phyloP scores from a whole-genome alignment of 2,329 filamentous ascomycete genomes.

The Sporothrix pseudoabietina region DNA sequence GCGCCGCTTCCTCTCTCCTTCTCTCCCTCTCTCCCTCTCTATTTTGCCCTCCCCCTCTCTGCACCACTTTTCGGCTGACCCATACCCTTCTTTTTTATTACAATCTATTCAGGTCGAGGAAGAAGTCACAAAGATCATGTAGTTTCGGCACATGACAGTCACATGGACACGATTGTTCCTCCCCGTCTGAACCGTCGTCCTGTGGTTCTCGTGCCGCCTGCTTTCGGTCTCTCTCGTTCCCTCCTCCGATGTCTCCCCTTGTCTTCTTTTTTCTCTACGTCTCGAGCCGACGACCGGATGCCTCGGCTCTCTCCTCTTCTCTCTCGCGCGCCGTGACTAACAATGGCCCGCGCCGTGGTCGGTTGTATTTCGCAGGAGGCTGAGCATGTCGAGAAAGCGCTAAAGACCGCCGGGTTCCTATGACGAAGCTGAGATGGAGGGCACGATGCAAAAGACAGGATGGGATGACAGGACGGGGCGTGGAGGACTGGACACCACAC shows the following conservation, averaged over 20 bases:
- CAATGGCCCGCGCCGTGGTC: constrained; percentile 12
- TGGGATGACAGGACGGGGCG: not conserved
- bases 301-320: not conserved
- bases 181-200: not conserved
- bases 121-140: constrained; percentile 89
- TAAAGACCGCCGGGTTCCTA: constrained; percentile 48
- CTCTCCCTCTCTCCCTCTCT: not conserved
- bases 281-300: not conserved
- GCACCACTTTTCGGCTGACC: constrained; percentile 49
- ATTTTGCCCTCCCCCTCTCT: not conserved
- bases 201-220: not conserved
- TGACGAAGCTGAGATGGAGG: constrained; percentile 37
- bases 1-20: not conserved
- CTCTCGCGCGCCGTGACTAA: constrained; percentile 28
- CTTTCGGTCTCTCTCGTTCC: constrained; percentile 14
- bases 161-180: not conserved
- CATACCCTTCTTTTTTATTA: constrained; percentile 42
- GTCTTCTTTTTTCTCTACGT: not conserved
- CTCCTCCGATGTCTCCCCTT: not conserved
- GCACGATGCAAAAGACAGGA: not conserved
- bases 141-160: constrained; percentile 41
- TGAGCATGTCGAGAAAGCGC: constrained; percentile 44
- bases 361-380: constrained; percentile 37
- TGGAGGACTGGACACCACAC: not conserved
- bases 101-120: constrained; percentile 72